These are phyloP conservation scores for Fremontodendron californicum DNA, from an alignment of 345 rosid species.

Conservation along the genomic window DNA sequence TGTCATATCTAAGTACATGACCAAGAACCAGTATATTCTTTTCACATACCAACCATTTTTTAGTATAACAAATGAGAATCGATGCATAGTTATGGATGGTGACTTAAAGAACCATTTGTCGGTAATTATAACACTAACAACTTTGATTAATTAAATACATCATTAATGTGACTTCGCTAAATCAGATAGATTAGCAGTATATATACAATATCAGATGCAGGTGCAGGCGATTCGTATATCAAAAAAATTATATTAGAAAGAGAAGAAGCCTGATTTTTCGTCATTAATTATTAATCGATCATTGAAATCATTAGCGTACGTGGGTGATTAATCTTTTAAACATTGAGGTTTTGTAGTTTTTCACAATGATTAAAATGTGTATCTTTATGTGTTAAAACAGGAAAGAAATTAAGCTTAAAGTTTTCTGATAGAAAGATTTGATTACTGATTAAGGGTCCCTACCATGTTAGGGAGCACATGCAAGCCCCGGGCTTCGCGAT, in stretches of 20 bases:
- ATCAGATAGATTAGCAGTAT: neutral
- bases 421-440: too few species aligned
- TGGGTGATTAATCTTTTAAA: neutral
- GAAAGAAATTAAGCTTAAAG: neutral
- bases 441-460: conserved; percentile 25
- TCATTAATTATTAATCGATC: neutral
- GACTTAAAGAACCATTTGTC: conserved; percentile 1
- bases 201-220: neutral
- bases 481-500: conserved; percentile 27
- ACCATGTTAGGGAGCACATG: conserved; percentile 63
- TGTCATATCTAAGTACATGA: too few species aligned
- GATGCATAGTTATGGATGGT: neutral
- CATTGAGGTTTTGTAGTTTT: neutral
- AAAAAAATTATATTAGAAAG: neutral
- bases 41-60: too few species aligned
- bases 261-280: neutral
- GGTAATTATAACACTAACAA: neutral
- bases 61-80: neutral
- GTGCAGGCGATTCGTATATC: neutral
- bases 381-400: neutral
- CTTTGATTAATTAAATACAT: neutral
- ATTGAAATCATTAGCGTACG: neutral
- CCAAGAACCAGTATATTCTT: neutral
- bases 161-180: neutral
- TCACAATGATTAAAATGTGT: neutral